phyloP scores from a whole-genome alignment of 345 rosid species.

The Mercurialis annua region DNA sequence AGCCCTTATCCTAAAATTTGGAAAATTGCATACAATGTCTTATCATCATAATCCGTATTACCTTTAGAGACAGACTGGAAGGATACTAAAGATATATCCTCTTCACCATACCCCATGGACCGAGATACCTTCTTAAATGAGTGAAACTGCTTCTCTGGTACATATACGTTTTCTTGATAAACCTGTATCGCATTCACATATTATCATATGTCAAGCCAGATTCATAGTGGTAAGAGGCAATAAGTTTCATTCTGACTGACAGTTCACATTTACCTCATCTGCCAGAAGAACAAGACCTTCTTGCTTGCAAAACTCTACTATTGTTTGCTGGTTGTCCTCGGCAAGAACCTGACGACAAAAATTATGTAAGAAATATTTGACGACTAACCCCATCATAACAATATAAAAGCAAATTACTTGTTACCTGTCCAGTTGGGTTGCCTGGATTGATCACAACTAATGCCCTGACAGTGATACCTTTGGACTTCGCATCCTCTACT shows the following conservation, averaged over 20 bases:
- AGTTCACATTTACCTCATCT: slow-evolving; percentile 49
- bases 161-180: slow-evolving; percentile 86
- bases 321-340: slow-evolving; percentile 71
- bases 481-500: slow-evolving; percentile 61
- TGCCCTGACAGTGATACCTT: slow-evolving; percentile 83
- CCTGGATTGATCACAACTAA: slow-evolving; percentile 92
- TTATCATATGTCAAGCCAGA: not conserved
- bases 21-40: not conserved
- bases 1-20: too few relatives aligned
- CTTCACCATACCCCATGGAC: slow-evolving; percentile 80
- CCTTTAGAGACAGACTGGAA: slow-evolving; percentile 97
- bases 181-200: slow-evolving; percentile 40
- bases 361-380: not conserved
- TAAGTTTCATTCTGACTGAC: not conserved
- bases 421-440: slow-evolving; percentile 93
- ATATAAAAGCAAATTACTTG: slow-evolving; percentile 3
- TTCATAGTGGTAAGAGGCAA: too few relatives aligned
- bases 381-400: not conserved
- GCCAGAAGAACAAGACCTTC: slow-evolving; percentile 93
- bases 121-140: slow-evolving; percentile 90
- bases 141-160: slow-evolving; percentile 79
- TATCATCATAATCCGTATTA: slow-evolving; percentile 17
- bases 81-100: slow-evolving; percentile 71
- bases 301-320: slow-evolving; percentile 82
- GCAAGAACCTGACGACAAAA: slow-evolving; percentile 63